A percentile compares a stretch with the other conserved stretches of the same genome.
These are phyloP conservation scores for Leucosporidium creatinivorum DNA, from an alignment of 768 basidiomycete genomes.

Conservation along the genomic window DNA sequence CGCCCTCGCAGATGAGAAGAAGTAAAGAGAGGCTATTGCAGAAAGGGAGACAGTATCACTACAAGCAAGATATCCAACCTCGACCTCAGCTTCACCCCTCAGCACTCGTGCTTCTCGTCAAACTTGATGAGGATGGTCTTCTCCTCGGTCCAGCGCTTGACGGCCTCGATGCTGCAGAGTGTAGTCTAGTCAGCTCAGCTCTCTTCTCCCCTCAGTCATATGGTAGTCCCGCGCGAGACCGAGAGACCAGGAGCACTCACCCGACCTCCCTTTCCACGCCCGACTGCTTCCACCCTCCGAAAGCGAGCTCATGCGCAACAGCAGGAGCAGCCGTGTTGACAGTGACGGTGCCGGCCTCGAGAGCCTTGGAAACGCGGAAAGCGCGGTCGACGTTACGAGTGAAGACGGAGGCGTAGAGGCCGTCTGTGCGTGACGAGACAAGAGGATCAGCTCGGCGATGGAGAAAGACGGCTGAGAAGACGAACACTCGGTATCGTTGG, in stretches of 20 bases:
- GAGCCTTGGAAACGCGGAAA: slow-evolving; percentile 59
- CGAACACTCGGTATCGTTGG: slow-evolving; percentile 61
- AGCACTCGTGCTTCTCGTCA: no score
- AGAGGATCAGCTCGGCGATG: neutral
- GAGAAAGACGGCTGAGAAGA: neutral
- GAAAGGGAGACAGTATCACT: no score
- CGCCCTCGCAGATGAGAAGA: no score
- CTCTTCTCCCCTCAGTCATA: no score
- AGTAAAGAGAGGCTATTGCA: no score
- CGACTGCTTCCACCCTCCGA: slow-evolving; percentile 46
- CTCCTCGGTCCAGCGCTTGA: slow-evolving; percentile 4
- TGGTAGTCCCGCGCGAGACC: neutral
- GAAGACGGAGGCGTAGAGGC: slow-evolving; percentile 64
- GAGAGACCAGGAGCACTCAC: neutral
- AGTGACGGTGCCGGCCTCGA: slow-evolving; percentile 67
- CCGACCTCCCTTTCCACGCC: slow-evolving; percentile 41
- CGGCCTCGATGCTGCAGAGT: slow-evolving; percentile 3
- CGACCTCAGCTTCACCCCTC: no score
- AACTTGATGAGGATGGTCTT: slow-evolving; percentile 6
- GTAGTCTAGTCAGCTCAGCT: neutral
- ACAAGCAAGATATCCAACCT: no score
- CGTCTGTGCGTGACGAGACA: neutral
- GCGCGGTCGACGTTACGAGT: slow-evolving; percentile 68
- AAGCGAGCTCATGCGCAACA: slow-evolving; percentile 41
- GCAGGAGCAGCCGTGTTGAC: slow-evolving; percentile 44